Evolutionary conservation across 768 basidiomycete genomes (phyloP).

Genomic region (Kondoa malvinella): DNA sequence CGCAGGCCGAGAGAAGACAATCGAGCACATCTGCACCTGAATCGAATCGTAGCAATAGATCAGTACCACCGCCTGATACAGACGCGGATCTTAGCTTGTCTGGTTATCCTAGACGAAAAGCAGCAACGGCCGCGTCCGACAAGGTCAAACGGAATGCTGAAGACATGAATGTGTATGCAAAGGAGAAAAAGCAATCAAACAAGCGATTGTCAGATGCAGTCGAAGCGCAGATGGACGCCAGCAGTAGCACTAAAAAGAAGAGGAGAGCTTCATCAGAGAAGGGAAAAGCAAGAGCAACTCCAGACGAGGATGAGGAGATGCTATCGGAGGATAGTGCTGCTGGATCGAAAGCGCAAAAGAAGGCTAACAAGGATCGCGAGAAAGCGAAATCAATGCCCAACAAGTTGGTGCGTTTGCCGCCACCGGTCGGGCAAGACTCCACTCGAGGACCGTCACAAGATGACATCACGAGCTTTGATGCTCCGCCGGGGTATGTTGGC

Average conservation of each 20-base stretch:
- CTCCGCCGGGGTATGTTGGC: constrained; percentile 9
- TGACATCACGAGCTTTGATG: constrained; percentile 9
- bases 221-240: background rate
- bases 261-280: constrained; percentile 15
- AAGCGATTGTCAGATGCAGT: constrained; percentile 6
- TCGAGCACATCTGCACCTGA: background rate
- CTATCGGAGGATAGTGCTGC: background rate
- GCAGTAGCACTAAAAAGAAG: constrained; percentile 20
- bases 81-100: background rate
- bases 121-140: background rate
- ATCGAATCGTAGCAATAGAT: background rate
- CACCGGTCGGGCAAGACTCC: background rate
- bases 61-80: background rate
- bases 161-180: constrained; percentile 39
- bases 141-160: constrained; percentile 8
- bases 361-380: constrained; percentile 3
- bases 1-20: background rate
- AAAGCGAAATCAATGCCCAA: constrained; percentile 10
- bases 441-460: background rate
- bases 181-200: constrained; percentile 9
- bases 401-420: constrained; percentile 9
- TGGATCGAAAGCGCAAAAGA: constrained; percentile 4
- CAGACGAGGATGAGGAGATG: background rate
- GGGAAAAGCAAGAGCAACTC: constrained; percentile 17
- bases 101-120: constrained; percentile 6